A percentile compares a stretch with the other conserved stretches of the same genome.
These are phyloP conservation scores for Kalanchoe fedtschenkoi DNA, from an alignment of 164 flowering plant genomes.

Conservation along the genomic window DNA sequence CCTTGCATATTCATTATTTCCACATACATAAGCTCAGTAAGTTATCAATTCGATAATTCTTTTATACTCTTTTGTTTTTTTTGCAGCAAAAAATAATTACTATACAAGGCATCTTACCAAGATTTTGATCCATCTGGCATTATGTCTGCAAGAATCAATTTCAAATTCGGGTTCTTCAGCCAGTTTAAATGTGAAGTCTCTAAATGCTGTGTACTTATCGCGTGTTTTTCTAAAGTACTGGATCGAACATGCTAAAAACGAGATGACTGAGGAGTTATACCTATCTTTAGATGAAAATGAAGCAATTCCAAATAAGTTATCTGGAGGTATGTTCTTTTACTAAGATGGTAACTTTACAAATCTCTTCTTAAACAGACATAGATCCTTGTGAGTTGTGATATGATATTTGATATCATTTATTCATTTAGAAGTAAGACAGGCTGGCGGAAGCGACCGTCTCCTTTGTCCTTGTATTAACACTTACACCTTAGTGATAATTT, in stretches of 20 bases:
- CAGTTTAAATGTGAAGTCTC: slow-evolving; percentile 38
- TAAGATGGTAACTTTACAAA: not conserved
- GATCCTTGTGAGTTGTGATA: not conserved
- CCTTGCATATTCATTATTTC: not conserved
- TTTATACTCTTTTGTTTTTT: slow-evolving; percentile 1
- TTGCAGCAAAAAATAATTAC: slow-evolving; percentile 55
- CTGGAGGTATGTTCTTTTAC: slow-evolving; percentile 29
- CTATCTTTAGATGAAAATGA: slow-evolving; percentile 60
- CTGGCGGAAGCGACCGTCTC: too few species aligned
- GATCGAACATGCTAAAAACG: slow-evolving; percentile 69
- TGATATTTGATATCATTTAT: too few species aligned
- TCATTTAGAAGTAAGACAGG: too few species aligned
- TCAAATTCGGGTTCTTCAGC: slow-evolving; percentile 37
- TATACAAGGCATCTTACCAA: slow-evolving; percentile 84
- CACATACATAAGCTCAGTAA: not conserved
- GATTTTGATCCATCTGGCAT: slow-evolving; percentile 65
- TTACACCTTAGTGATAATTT: not conserved
- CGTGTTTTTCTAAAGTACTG: slow-evolving; percentile 71
- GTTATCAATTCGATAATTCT: not conserved
- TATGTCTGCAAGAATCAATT: slow-evolving; percentile 72
- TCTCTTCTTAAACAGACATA: not conserved
- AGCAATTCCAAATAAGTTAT: slow-evolving; percentile 28
- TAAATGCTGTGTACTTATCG: slow-evolving; percentile 69
- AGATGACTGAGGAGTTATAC: slow-evolving; percentile 50
- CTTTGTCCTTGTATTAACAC: not conserved